Evolutionary conservation across 768 basidiomycete species (phyloP).

Genomic region (Russula brevipes): DNA sequence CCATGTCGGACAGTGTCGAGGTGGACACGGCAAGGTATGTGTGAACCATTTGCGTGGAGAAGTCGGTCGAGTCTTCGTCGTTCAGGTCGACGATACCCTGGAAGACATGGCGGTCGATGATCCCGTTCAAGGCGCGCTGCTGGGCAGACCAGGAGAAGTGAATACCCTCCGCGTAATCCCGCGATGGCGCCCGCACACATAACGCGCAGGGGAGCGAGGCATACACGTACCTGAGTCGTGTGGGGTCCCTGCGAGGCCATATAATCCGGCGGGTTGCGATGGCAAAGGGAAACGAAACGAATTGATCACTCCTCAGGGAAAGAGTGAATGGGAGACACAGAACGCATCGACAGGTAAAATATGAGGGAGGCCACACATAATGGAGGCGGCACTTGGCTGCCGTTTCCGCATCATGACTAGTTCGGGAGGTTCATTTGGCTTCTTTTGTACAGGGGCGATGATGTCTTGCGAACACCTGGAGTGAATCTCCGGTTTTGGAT

Average conservation of each 20-base stretch:
- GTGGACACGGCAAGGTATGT: conserved; percentile 11
- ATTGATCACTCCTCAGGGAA: too few relatives aligned
- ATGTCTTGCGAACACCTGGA: background rate
- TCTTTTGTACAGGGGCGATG: background rate
- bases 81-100: conserved; percentile 11
- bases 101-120: conserved; percentile 17
- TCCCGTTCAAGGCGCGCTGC: background rate
- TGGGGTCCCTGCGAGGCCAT: background rate
- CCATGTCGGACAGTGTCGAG: conserved; percentile 13
- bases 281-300: background rate
- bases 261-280: background rate
- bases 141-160: background rate
- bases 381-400: too few relatives aligned
- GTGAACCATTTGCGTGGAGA: conserved; percentile 13
- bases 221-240: background rate
- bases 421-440: background rate
- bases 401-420: too few relatives aligned
- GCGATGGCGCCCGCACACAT: background rate
- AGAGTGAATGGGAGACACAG: too few relatives aligned
- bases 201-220: background rate
- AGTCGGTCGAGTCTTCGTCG: conserved; percentile 17
- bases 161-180: background rate
- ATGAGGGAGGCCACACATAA: too few relatives aligned
- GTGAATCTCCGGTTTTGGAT: background rate
- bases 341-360: too few relatives aligned